Evolutionary conservation across 257 asterid genomes (phyloP), one percentile per base, ranked within the genome.

Genomic region (Nicotiana knightiana): DNA sequence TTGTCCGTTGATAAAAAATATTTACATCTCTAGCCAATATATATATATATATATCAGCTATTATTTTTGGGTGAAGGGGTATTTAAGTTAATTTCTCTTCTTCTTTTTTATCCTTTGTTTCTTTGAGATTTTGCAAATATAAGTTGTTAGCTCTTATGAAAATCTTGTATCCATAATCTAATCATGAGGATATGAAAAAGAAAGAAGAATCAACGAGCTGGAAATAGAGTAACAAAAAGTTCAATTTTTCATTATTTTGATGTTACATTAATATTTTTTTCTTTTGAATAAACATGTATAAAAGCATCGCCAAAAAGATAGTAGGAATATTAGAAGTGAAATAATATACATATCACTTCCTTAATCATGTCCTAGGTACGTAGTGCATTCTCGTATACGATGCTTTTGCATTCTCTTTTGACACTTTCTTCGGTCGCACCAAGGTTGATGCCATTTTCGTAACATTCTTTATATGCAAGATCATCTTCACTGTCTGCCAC

Each of bases 341-440:
- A 28, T 28, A 26, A 15, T 46, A 46, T 24, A 53, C 4, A n/a
- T 43, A 70, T 28, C 30, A 28, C 30, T 28, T 28, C 30, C 30
- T 28, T 28, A 28, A 28, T 28, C 30, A 28, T 28, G 30, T 28
- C 30, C 57, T 53, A 10, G 5, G 57, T 53, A 53, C 57, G 15
- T 4, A 13, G 4, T 12, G 57, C 4, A 53, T 12, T 13, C 5
- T 53, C 57, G 17, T 53, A 53, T 15, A 9, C 78, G 21, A 71
- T 48, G 4, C 26, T 48, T 26, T 6, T 48, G 15, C 79, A 73
- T 73, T 73, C 79, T 73, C 39, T 48, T 21, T 0, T 12, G 1
- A 48, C 59, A 73, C 79, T 73, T 48, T 73, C 79, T 48, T 73
- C 61, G 0, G 79, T 73, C 15, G 79, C 79, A 26, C 79, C 79